Percentiles rank a stretch among this genome's conserved stretches.
Conservation (phyloP, 2,329 filamentous ascomycete species). For the Aspergillus glaucus region DNA sequence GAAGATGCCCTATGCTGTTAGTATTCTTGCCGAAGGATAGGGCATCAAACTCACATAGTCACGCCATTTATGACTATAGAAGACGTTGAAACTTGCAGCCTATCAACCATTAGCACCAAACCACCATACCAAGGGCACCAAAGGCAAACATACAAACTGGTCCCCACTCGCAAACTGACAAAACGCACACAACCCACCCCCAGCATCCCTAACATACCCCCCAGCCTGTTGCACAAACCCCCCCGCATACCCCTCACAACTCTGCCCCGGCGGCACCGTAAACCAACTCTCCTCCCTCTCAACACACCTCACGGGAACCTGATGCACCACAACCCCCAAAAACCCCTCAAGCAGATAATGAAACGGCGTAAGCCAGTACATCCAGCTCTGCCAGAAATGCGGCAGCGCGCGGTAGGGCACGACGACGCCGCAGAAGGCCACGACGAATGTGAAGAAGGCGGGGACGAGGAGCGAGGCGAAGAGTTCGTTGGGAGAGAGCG, state of each 20-base stretch:
- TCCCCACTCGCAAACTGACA: constrained; percentile 59
- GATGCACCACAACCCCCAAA: constrained; percentile 50
- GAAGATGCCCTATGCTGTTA: constrained; percentile 48
- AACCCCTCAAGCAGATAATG: constrained; percentile 61
- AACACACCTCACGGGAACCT: constrained; percentile 51
- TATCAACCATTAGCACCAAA: not conserved
- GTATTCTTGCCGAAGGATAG: not conserved
- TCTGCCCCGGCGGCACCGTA: constrained; percentile 51
- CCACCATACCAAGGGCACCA: not conserved
- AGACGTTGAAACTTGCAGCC: constrained; percentile 52
- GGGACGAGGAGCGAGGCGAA: constrained; percentile 62
- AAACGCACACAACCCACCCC: constrained; percentile 55
- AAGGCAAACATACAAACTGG: constrained; percentile 45
- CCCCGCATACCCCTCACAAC: constrained; percentile 55
- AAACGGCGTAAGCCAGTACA: constrained; percentile 64
- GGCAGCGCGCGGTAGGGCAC: constrained; percentile 60
- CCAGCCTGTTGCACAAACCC: constrained; percentile 49
- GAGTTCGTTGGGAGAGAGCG: constrained; percentile 60
- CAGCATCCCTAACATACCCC: constrained; percentile 55
- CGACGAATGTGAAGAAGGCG: constrained; percentile 62
- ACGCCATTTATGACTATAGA: constrained; percentile 57
- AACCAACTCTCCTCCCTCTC: constrained; percentile 56
- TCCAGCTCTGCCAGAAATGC: constrained; percentile 59
- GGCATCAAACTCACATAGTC: constrained; percentile 44
- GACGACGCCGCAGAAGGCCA: constrained; percentile 69